Base-by-base conservation (phyloP, 2,329 filamentous ascomycete species). In the Aspergillus brunneoviolaceus region DNA sequence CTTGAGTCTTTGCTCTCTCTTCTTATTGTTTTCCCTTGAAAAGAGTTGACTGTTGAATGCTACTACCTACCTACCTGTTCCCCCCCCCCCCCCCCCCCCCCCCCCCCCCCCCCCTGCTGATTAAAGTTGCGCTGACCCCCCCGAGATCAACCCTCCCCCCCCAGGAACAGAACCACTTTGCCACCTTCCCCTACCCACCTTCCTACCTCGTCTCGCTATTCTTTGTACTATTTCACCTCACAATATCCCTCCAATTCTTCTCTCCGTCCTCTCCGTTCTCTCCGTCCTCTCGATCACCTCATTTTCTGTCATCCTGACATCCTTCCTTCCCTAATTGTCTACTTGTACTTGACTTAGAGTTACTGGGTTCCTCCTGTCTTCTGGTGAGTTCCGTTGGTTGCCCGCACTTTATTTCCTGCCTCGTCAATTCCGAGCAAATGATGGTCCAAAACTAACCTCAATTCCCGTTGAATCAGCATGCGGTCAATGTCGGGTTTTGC, bases 91-190 rank as follows among this genome's bases (percentile, higher is more conserved):
- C 58, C 64, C 57, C 54, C 62, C 58, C 64, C 57, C 60, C 35
- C 57, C 19, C 60, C 35, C 57, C 19, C 60, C 35, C 57, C 54
- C 62, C 58, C 64, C 57, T 65, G 58, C 64, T 66, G 59, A 66
- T 63, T 61, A 60, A 55, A 58, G 55, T 52, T 58, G 54, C 60
- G 55, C 52, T 63, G 29, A 61, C 55, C 48, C 55, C 48, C 49
- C 53, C 59, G 47, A 60, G 60, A 53, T 62, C 51, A 25, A 58
- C 56, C 58, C 55, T 23, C 23, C 62, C 64, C 51, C 42, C 39
- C 53, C 53, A 55, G 53, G 53, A 31, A 55, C 53, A 60, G 63
- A 61, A 66, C 60, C 62, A 61, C 56, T 55, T 66, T 56, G 62
- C 64, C 64, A 66, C 65, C 53, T 48, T 12, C n/a, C 53, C 53